Evolutionary conservation across 805 yeast genomes (phyloP), one percentile per base, ranked within the genome.

Genomic region (Millerozyma acaciae): DNA sequence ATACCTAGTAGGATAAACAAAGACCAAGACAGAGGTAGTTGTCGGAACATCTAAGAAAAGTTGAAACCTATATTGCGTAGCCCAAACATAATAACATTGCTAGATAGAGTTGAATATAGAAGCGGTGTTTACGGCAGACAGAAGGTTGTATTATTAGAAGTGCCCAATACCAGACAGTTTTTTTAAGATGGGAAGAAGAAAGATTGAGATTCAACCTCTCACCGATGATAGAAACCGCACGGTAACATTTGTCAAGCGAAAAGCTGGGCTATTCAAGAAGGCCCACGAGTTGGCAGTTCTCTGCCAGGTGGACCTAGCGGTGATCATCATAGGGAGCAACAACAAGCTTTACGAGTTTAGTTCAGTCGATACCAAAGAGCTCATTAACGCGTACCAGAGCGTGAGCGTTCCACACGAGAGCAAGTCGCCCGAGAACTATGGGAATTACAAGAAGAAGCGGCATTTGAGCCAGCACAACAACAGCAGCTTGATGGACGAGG

Each of bases 271-370:
- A 20, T 89, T 93, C 61, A 84, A 84, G 51, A 84, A 83, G 56
- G 90, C 90, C 2, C 84, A 83, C 53, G 93, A 84, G 57, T 68
- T 93, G 35, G 79, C 96, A 1, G 90, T 90, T 8, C 69, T 90
- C 24, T 90, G 97, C 59, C 89, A 87, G 42, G 95, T 88, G 5
- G 97, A 90, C 51, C 70, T 93, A 19, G 94, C 97, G 2, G 90
- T 90, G 19, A 78, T 90, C 10, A 87, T 90, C 16, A 68, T 88
- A 22, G 95, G 95, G 13, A 77, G 78, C 48, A 88, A 80, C 56
- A 80, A 86, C 50, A 84, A 83, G 49, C 74, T 88, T 16, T 88
- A 84, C 53, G 96, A 90, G 62, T 90, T 80, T 53, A 75, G 88
- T 6, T 79, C 94, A 4, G 79, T 80, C 12, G 78, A 80, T 39